Evolutionary conservation across 2,329 filamentous ascomycete species (phyloP), one percentile per base, ranked within the genome.

Genomic region (Stemphylium lycopersici): DNA sequence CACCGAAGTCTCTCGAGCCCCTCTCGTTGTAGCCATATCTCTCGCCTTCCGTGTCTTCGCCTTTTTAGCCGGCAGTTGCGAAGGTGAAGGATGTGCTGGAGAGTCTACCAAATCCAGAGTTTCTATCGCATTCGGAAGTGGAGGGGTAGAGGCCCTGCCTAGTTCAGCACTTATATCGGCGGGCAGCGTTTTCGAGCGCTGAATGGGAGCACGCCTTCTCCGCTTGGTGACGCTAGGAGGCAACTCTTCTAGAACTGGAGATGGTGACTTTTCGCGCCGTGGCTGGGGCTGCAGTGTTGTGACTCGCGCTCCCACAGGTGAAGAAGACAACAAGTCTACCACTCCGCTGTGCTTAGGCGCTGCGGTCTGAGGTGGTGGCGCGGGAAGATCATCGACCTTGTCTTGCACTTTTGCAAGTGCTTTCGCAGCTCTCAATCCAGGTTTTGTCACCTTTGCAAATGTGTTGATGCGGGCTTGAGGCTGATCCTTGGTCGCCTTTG

Each of bases 361-460:
- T 33, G 47, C 34, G 20, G 52, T 37, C 33, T 55, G 49, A 18
- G 48, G 43, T 34, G 41, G 12, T 24, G 40, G 41, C 3, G 31
- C 5, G 6, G 54, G 24, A 32, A 36, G 34, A 3, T 49, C 51
- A 15, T 47, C 13, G 16, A 39, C 24, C 11, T 46, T 38, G 11
- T 55, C 61, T 26, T 65, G 62, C 6, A 58, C n/a, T 45, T 74
- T 73, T 6, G 61, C 52, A 8, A 60, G 34, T 7, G 50, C 57
- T 46, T 59, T 64, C 10, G 63, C 59, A 0, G 53, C 37, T 26
- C 58, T 68, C 5, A 63, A 54, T 0, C 69, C 66, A 41, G 73
- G 71, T 44, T 76, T 76, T 5, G 71, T 75, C 6, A 75, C 67
- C 42, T 70, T 75, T 5, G 73, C 65, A 40, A 72, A 76, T 2